phyloP scores from a whole-genome alignment of 331 rosid species.

The Pyracantha coccinea region DNA sequence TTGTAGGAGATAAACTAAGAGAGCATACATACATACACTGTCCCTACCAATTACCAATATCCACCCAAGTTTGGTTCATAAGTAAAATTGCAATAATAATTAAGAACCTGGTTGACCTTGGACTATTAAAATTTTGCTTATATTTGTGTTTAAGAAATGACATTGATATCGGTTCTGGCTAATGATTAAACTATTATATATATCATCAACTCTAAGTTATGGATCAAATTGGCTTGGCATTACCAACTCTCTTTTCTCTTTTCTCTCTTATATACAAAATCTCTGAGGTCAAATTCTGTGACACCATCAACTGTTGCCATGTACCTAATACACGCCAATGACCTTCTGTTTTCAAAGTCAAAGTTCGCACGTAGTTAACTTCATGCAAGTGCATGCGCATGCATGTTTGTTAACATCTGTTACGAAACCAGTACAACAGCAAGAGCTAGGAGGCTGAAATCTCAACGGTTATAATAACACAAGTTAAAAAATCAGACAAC shows the following conservation, averaged over 20 bases:
- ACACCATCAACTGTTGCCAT: conserved; percentile 30
- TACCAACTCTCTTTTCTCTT: conserved; percentile 31
- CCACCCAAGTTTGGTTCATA: background rate
- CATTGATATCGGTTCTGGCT: background rate
- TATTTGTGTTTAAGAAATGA: background rate
- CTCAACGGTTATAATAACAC: background rate
- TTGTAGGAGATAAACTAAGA: too few relatives aligned
- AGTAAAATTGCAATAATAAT: background rate
- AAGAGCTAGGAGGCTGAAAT: background rate
- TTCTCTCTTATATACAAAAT: conserved; percentile 29
- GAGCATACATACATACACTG: too few relatives aligned
- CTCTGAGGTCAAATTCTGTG: conserved; percentile 57
- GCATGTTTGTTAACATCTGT: background rate
- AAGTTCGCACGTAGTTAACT: conserved; percentile 21
- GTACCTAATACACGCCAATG: conserved; percentile 36
- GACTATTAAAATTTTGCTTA: background rate
- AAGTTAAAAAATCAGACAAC: background rate
- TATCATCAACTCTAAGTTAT: background rate
- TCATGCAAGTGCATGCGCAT: background rate
- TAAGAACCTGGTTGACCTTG: too few relatives aligned
- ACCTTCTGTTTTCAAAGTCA: conserved; percentile 34
- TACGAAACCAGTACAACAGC: conserved; percentile 7
- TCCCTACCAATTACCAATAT: background rate
- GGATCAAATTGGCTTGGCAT: conserved; percentile 10
- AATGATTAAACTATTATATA: conserved; percentile 22